Evolutionary conservation across 495 filamentous ascomycete species (phyloP).

Genomic region (Penicillium cinerascens): DNA sequence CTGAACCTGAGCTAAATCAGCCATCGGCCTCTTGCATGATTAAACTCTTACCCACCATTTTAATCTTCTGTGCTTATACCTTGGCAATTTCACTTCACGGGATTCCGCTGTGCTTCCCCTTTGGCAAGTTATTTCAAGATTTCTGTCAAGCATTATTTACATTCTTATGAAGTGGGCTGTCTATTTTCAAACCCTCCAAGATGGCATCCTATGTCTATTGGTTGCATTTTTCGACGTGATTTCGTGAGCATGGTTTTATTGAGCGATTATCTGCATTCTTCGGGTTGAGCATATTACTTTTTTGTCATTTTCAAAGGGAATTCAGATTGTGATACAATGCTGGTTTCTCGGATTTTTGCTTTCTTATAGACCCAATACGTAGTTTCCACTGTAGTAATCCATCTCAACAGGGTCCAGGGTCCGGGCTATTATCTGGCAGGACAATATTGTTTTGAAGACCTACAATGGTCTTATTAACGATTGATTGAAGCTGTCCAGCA

Average conservation of each 20-base stretch:
- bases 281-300: constrained; percentile 20
- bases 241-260: constrained; percentile 26
- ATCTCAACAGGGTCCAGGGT: too few relatives aligned
- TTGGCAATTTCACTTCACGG: not conserved
- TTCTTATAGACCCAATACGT: not conserved
- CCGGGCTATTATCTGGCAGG: too few relatives aligned
- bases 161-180: not conserved
- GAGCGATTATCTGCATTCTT: constrained; percentile 29
- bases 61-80: constrained; percentile 14
- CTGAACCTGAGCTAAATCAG: constrained; percentile 24
- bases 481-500: not conserved
- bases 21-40: constrained; percentile 4
- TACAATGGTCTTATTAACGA: not conserved
- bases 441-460: too few relatives aligned
- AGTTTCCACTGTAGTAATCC: too few relatives aligned
- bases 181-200: not conserved
- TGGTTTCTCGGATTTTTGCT: constrained; percentile 1
- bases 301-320: constrained; percentile 11
- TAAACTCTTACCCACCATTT: constrained; percentile 2
- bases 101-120: not conserved
- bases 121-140: not conserved
- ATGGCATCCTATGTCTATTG: not conserved
- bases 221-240: constrained; percentile 18
- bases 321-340: constrained; percentile 3
- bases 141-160: not conserved